Evolutionary conservation across 2,329 filamentous ascomycete genomes (phyloP).

Genomic region (Beauveria sp.): DNA sequence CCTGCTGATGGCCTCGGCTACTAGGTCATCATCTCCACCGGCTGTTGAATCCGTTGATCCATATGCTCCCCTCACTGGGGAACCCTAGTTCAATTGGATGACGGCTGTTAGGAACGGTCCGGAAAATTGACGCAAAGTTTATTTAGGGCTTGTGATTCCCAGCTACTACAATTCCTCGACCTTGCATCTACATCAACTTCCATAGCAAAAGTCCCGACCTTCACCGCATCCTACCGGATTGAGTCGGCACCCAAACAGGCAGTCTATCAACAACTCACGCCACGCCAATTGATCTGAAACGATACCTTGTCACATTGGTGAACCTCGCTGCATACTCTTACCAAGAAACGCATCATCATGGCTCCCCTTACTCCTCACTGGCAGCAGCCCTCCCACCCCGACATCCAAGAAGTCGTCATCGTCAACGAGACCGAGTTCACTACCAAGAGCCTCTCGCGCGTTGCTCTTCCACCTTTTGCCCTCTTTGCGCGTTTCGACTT

Average conservation of each 20-base stretch:
- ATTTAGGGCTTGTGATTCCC: not conserved
- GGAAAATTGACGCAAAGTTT: slow-evolving; percentile 3
- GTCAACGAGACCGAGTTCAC: slow-evolving; percentile 47
- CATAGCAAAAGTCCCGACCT: not conserved
- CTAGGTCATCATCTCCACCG: not conserved
- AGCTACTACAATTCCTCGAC: slow-evolving; percentile 11
- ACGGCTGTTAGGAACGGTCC: not conserved
- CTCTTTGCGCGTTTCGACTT: slow-evolving; percentile 60
- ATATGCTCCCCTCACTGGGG: not conserved
- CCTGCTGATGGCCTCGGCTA: not conserved
- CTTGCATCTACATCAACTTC: not conserved
- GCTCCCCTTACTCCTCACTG: slow-evolving; percentile 52
- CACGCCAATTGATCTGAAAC: not conserved
- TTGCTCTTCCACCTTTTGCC: slow-evolving; percentile 51
- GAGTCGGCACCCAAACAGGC: not conserved
- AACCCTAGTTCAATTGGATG: slow-evolving; percentile 1
- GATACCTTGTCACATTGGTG: not conserved
- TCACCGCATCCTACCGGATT: not conserved
- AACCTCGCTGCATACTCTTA: not conserved
- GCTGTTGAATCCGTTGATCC: not conserved
- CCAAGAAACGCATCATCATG: slow-evolving; percentile 29
- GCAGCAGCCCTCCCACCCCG: slow-evolving; percentile 52
- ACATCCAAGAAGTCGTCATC: slow-evolving; percentile 46
- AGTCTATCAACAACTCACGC: not conserved
- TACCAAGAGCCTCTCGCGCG: slow-evolving; percentile 51